phyloP scores from a whole-genome alignment of 2,329 filamentous ascomycete genomes.

The Microdochium nivale region DNA sequence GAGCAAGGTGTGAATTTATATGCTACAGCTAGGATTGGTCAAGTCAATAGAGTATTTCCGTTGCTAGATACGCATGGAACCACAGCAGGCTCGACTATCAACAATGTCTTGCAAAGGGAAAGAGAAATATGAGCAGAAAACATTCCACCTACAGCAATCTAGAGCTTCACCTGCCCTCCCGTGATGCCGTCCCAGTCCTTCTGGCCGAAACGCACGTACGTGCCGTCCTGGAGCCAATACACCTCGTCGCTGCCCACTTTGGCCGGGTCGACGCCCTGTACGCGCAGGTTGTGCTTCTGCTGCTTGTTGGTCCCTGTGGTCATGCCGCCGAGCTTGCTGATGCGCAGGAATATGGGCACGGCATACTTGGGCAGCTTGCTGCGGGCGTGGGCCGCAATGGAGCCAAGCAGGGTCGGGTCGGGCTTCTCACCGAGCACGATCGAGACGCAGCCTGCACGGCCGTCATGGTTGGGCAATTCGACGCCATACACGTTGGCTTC shows the following conservation, averaged over 20 bases:
- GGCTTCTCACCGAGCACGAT: constrained; percentile 46
- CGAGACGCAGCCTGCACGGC: constrained; percentile 73
- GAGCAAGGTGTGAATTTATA: too few species aligned
- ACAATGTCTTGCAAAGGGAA: too few species aligned
- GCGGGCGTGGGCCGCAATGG: constrained; percentile 51
- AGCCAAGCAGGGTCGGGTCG: constrained; percentile 37
- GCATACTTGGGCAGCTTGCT: constrained; percentile 62
- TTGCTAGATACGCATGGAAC: too few species aligned
- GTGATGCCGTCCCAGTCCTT: constrained; percentile 62
- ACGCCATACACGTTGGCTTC: constrained; percentile 89
- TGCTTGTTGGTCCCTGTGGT: constrained; percentile 84
- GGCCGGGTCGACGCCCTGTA: constrained; percentile 62
- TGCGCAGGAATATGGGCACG: constrained; percentile 66
- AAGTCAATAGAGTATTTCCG: too few species aligned
- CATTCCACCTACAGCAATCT: neutral
- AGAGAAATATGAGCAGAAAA: too few species aligned
- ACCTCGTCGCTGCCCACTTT: constrained; percentile 40
- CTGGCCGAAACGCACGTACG: constrained; percentile 59
- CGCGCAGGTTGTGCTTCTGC: constrained; percentile 67
- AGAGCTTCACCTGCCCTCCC: constrained; percentile 64
- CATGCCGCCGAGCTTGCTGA: constrained; percentile 51
- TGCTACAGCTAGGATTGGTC: too few species aligned
- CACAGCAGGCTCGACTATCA: too few species aligned
- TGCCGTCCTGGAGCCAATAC: constrained; percentile 57
- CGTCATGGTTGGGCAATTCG: constrained; percentile 69